Percentiles rank a stretch among this genome's conserved stretches.
Evolutionary conservation across 1,284 basidiomycete species (phyloP).

Genomic region (Ustilago bromivora): DNA sequence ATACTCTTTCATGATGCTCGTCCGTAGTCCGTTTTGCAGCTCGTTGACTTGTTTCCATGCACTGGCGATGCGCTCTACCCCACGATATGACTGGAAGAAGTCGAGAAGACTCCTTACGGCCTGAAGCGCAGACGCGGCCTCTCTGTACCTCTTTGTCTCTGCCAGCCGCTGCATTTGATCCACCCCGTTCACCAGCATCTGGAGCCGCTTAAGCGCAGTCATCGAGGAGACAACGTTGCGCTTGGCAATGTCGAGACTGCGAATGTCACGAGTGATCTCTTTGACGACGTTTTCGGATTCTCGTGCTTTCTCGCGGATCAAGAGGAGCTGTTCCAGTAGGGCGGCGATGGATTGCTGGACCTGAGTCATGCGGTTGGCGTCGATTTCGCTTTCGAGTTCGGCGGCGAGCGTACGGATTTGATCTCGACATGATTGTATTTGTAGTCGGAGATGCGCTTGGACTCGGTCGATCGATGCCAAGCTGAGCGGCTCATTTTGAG

Average conservation of each 20-base stretch:
- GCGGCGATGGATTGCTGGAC: conserved; percentile 42
- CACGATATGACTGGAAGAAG: conserved; percentile 59
- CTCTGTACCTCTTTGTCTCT: conserved; percentile 55
- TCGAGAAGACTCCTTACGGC: conserved; percentile 64
- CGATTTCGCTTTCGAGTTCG: conserved; percentile 45
- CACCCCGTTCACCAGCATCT: conserved; percentile 71
- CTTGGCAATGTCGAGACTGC: conserved; percentile 92
- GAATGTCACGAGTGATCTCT: conserved; percentile 96
- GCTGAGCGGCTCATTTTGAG: conserved; percentile 28
- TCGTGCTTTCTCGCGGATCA: conserved; percentile 83
- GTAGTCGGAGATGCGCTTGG: conserved; percentile 34
- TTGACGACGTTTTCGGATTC: conserved; percentile 90
- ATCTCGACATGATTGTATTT: conserved; percentile 32
- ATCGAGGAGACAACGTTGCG: conserved; percentile 84
- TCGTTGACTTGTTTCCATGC: conserved; percentile 58
- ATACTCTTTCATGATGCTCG: conserved; percentile 60
- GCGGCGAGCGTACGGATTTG: conserved; percentile 29
- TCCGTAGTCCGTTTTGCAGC: conserved; percentile 54
- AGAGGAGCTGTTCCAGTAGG: conserved; percentile 89
- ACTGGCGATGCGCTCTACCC: conserved; percentile 58
- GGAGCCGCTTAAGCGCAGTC: conserved; percentile 88
- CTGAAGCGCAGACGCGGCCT: conserved; percentile 63
- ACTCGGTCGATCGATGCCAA: conserved; percentile 37
- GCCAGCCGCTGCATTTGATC: conserved; percentile 63
- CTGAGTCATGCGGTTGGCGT: conserved; percentile 47